Evolutionary conservation across 805 yeast species (phyloP).

Genomic region (Danielia reshetovae): DNA sequence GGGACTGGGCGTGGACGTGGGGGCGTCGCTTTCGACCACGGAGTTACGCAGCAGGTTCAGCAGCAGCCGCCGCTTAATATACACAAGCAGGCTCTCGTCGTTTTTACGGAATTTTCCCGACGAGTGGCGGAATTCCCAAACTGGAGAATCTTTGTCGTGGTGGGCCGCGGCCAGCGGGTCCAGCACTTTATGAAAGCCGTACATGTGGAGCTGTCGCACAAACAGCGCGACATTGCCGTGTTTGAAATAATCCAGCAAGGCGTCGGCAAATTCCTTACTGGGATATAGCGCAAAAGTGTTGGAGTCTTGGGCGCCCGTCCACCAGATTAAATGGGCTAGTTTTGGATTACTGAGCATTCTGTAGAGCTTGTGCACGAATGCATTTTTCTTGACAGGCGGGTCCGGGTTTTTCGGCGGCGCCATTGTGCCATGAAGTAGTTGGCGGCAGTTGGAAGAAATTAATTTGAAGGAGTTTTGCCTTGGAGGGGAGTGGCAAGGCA

Average conservation of each 20-base stretch:
- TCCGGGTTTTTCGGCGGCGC: constrained; percentile 17
- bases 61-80: constrained; percentile 47
- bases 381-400: constrained; percentile 44
- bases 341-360: constrained; percentile 36
- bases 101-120: constrained; percentile 47
- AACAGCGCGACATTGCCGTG: constrained; percentile 93
- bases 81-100: constrained; percentile 41
- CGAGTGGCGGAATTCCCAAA: constrained; percentile 57
- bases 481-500: no score
- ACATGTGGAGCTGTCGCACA: constrained; percentile 93
- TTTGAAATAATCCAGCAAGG: constrained; percentile 74
- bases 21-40: constrained; percentile 4
- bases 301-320: constrained; percentile 41
- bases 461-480: no score
- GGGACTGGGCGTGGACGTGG: constrained; percentile 1
- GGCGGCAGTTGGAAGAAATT: background rate
- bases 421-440: background rate
- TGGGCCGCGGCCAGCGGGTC: constrained; percentile 28
- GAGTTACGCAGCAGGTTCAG: constrained; percentile 24
- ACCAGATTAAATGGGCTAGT: constrained; percentile 38
- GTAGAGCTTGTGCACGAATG: constrained; percentile 51
- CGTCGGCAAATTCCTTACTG: constrained; percentile 56
- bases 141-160: constrained; percentile 25
- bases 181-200: constrained; percentile 85
- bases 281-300: constrained; percentile 64